Evolutionary conservation across 129 eudicot genomes (phyloP), one percentile per base, ranked within the genome.

Genomic region (Artemisia tridentata): DNA sequence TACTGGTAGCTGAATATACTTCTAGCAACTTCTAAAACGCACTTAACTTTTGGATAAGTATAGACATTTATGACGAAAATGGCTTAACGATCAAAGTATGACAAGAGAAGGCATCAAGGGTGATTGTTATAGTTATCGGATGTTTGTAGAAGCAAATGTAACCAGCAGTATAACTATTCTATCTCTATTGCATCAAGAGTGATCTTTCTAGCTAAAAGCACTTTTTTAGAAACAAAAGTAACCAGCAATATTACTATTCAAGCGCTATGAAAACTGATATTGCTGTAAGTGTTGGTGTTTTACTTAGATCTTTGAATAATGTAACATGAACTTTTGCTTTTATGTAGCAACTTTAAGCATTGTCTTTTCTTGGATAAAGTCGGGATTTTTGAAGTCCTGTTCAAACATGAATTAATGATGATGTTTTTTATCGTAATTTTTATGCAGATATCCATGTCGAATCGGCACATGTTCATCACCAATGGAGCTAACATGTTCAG

Each of bases 381-480:
- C 43, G n/a, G 61, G 53, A 34, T 18, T 34, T 45, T 55, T 55
- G 1, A 74, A 74, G 48, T 20, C 25, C 15, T 54, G 47, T 53
- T 72, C 41, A 63, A 50, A 14, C 51, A 13, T 58, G 19, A 53
- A 19, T 38, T 19, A 21, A 15, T 7, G 11, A 25, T 68, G 41
- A 21, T 65, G 1, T 64, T 7, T 41, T 54, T 65, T 18, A 19
- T 51, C 25, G 50, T 69, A n/a, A 51, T 11, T 3, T 70, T 54
- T 54, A 63, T 80, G 81, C 84, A 88, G 96, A 67, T 79, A 83
- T 38, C 91, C 91, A 75, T 85, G 96, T 83, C 68, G 87, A 74
- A 76, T 76, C 31, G 96, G 88, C 10, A 69, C 54, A 11, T 88
- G 95, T 64, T 79, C 29, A 68, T 75, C 91, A 27, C 96, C 96